Conservation (phyloP, 768 basidiomycete species). For the Tricholoma furcatifolium region DNA sequence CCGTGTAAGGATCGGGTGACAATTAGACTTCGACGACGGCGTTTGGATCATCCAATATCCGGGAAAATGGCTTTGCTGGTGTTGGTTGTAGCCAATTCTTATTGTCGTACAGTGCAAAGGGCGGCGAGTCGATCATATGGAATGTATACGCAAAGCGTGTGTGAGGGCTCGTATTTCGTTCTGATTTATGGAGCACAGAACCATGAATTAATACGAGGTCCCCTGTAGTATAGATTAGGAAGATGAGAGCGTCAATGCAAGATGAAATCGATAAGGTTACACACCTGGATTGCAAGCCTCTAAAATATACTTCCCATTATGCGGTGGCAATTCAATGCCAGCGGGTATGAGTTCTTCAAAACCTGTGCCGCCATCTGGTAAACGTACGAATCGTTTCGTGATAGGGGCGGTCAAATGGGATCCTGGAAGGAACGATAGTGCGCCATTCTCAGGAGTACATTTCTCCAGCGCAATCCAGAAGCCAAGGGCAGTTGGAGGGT, state of each 20-base stretch:
- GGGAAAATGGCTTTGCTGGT: conserved; percentile 75
- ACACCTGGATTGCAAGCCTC: conserved; percentile 75
- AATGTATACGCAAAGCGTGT: conserved; percentile 96
- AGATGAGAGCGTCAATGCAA: background rate
- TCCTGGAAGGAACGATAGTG: conserved; percentile 86
- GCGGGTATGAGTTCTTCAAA: conserved; percentile 63
- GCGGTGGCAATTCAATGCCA: conserved; percentile 27
- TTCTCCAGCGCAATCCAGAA: conserved; percentile 96
- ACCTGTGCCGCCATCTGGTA: conserved; percentile 75
- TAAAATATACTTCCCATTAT: conserved; percentile 54
- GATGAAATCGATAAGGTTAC: background rate
- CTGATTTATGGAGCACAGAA: conserved; percentile 87
- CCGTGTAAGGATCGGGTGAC: background rate
- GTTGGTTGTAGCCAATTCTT: conserved; percentile 98
- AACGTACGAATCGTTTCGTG: conserved; percentile 82
- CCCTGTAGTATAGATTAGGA: conserved; percentile 45
- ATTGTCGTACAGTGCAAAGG: conserved; percentile 72
- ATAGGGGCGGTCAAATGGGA: conserved; percentile 78
- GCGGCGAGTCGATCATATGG: conserved; percentile 85
- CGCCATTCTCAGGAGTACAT: conserved; percentile 81
- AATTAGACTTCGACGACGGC: conserved; percentile 3
- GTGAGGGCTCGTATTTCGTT: conserved; percentile 75
- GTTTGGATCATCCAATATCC: conserved; percentile 37
- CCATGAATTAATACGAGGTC: conserved; percentile 95
- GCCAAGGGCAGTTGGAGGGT: conserved; percentile 89